phyloP scores from a whole-genome alignment of 2,329 filamentous ascomycete species.

The Talaromyces albobiverticillius region DNA sequence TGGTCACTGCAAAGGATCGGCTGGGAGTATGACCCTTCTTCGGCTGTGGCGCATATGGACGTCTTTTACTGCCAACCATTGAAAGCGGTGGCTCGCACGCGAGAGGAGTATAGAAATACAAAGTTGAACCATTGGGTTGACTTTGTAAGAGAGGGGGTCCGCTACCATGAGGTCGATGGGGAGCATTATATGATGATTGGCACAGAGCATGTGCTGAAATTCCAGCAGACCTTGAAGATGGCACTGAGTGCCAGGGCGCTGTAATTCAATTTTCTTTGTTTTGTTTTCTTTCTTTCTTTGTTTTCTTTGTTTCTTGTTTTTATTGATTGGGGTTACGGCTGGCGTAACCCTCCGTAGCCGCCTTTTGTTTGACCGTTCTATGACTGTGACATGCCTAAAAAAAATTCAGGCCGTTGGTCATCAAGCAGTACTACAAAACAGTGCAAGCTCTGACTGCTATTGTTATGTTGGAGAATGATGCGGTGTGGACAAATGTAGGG shows the following conservation, averaged over 20 bases:
- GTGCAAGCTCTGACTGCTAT: too few species aligned
- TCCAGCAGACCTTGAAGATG: slow-evolving; percentile 20
- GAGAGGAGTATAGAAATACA: background rate
- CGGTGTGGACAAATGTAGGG: background rate
- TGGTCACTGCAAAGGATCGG: background rate
- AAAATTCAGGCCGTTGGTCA: background rate
- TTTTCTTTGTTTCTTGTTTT: background rate
- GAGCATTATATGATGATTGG: slow-evolving; percentile 42
- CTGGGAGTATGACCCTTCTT: slow-evolving; percentile 8
- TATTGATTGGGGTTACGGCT: background rate
- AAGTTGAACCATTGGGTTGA: slow-evolving; percentile 35
- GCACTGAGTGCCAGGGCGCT: background rate
- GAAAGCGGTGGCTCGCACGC: background rate
- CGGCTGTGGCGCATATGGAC: slow-evolving; percentile 35
- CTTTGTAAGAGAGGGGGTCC: slow-evolving; percentile 25
- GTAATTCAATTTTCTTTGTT: background rate
- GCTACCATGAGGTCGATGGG: slow-evolving; percentile 37
- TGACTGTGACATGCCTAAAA: background rate
- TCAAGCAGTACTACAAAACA: background rate
- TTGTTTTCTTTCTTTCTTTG: background rate
- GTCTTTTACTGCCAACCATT: slow-evolving; percentile 3
- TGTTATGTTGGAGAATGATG: background rate
- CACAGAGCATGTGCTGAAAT: slow-evolving; percentile 34
- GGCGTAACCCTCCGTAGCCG: background rate
- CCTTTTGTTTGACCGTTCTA: background rate